These are phyloP conservation scores for Boletus reticuloceps DNA, from an alignment of 768 basidiomycete genomes.

Conservation along the genomic window DNA sequence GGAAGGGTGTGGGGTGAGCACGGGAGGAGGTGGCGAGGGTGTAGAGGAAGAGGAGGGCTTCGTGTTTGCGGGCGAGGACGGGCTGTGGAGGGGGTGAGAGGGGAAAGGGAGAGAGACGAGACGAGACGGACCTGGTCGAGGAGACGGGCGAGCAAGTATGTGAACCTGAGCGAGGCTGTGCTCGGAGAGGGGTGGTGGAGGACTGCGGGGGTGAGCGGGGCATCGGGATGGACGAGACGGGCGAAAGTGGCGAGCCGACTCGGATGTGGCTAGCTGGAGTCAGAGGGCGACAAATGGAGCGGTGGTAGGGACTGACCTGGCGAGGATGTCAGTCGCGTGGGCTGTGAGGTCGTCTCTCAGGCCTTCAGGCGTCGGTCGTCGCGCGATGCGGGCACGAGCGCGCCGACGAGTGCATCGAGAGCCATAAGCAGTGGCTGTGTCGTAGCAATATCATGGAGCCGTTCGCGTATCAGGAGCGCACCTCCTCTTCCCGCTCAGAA, in stretches of 20 bases:
- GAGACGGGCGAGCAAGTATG: conserved; percentile 73
- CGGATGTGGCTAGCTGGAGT: conserved; percentile 52
- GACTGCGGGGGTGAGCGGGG: conserved; percentile 38
- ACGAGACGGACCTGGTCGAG: conserved; percentile 72
- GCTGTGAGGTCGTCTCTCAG: conserved; percentile 56
- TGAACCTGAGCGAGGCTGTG: conserved; percentile 60
- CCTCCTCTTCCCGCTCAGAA: conserved; percentile 44
- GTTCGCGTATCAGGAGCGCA: conserved; percentile 85
- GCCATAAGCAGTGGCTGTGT: conserved; percentile 19
- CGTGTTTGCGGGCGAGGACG: conserved; percentile 72
- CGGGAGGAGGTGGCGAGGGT: conserved; percentile 37
- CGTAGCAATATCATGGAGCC: conserved; percentile 18
- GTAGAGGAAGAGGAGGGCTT: conserved; percentile 59
- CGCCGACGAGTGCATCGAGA: conserved; percentile 30
- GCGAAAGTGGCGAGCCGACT: conserved; percentile 58
- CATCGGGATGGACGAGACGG: conserved; percentile 25
- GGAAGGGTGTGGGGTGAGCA: conserved; percentile 34
- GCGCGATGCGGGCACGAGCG: conserved; percentile 56
- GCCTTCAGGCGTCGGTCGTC: conserved; percentile 40
- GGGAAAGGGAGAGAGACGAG: background rate
- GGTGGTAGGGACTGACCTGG: conserved; percentile 47
- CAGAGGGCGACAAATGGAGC: no score
- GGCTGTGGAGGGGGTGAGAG: conserved; percentile 43
- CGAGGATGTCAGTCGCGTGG: conserved; percentile 73
- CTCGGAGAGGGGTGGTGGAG: conserved; percentile 55